Conservation (phyloP, 768 basidiomycete species). For the Psilocybe tampanensis region DNA sequence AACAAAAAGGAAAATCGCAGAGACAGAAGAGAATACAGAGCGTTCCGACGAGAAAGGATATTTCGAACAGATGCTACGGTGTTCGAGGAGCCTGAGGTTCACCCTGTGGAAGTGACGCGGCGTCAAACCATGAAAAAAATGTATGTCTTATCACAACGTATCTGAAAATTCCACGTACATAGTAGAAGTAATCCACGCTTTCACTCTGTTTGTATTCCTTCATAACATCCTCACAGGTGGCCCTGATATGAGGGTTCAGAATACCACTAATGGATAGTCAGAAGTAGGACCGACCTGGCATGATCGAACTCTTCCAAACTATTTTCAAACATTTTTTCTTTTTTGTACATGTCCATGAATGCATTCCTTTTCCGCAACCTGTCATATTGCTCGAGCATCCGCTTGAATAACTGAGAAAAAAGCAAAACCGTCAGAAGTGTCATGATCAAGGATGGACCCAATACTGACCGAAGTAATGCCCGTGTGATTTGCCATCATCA, state of each 20-base stretch:
- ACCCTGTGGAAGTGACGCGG: not conserved
- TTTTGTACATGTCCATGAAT: conserved; percentile 97
- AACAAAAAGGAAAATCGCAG: no score
- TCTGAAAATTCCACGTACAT: not conserved
- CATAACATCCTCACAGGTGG: conserved; percentile 82
- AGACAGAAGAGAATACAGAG: no score
- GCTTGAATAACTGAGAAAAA: conserved; percentile 78
- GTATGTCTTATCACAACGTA: not conserved
- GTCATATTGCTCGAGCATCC: conserved; percentile 96
- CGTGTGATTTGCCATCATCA: conserved; percentile 99
- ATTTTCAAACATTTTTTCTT: conserved; percentile 69
- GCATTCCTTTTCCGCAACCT: conserved; percentile 85
- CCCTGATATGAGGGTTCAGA: conserved; percentile 41
- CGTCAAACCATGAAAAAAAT: not conserved
- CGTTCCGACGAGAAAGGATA: no score
- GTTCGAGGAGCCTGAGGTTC: not conserved
- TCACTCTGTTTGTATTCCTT: conserved; percentile 98
- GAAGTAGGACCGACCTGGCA: conserved; percentile 38
- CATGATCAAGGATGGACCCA: not conserved
- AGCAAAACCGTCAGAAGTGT: not conserved
- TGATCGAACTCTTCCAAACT: conserved; percentile 96
- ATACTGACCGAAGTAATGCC: conserved; percentile 87
- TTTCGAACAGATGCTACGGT: no score
- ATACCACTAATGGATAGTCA: not conserved
- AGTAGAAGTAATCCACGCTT: conserved; percentile 77